Evolutionary conservation across 2,329 filamentous ascomycete species (phyloP), one percentile per base, ranked within the genome.

Genomic region (Beauveria brongniartii): DNA sequence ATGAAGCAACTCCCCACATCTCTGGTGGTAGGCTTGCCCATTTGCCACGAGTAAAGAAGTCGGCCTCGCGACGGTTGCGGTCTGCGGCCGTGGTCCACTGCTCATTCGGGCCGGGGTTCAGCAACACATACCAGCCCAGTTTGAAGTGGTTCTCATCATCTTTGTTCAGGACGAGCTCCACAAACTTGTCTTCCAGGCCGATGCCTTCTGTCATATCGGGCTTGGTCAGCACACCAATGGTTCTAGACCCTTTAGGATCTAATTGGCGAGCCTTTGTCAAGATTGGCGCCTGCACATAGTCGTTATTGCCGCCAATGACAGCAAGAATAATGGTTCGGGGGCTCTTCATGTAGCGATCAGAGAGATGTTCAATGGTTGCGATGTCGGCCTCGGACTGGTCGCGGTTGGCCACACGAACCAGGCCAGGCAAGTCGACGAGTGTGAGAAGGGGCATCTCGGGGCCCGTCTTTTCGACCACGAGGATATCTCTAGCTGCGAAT

Each of bases 391-490:
- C 73, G 1, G 79, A 81, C 67, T 85, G 81, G 59, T 81, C 76
- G 34, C 77, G 74, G 63, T 80, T 83, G 65, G 77, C 78, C 9
- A 82, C 79, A 37, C 77, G 75, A 30, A 85, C 80, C 1, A 87
- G 71, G 1, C 84, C 83, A 0, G 84, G 84, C 40, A 87, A 73
- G 69, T 87, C 84, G 8, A 87, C 82, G 1, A 87, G 75, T 0
- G 82, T 87, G 48, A 87, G 70, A 18, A 86, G 76, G 1, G 82
- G 82, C 73, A 82, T 80, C 12, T 83, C 78, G 0, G 83, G 83
- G 0, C 84, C 83, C 12, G 76, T 78, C 67, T 85, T 79, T 65
- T 87, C 83, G 0, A 87, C 77, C 1, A 83, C 78, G 6, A 86
- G 75, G 24, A 85, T 78, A 61, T 83, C 80, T 34, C 74, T 71